A percentile compares a stretch with the other conserved stretches of the same genome.
Conservation (phyloP, 768 basidiomycete species). For the Mycena vulgaris region DNA sequence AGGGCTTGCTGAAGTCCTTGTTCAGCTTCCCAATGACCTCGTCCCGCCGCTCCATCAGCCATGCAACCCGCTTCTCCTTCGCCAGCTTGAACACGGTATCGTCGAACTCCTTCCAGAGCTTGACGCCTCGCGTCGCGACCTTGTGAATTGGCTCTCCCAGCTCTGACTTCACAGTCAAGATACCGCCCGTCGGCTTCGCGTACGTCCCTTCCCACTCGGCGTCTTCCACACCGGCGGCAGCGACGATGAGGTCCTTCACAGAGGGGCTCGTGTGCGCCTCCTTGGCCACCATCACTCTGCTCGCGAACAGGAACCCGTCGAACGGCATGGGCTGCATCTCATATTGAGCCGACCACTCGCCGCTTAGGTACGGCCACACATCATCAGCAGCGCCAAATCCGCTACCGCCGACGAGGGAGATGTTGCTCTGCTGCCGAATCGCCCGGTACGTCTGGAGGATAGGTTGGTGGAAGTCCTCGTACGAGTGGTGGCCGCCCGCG, state of each 20-base stretch:
- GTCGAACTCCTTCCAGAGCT: slow-evolving; percentile 99
- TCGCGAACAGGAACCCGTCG: slow-evolving; percentile 96
- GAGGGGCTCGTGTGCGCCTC: slow-evolving; percentile 96
- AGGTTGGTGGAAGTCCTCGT: slow-evolving; percentile 98
- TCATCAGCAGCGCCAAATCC: slow-evolving; percentile 97
- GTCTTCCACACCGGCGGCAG: slow-evolving; percentile 93
- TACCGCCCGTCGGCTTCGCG: slow-evolving; percentile 93
- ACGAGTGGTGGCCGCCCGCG: slow-evolving; percentile 98
- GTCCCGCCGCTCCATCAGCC: slow-evolving; percentile 89
- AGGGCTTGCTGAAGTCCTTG: slow-evolving; percentile 95
- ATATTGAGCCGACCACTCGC: slow-evolving; percentile 93
- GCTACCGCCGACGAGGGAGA: slow-evolving; percentile 92
- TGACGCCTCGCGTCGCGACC: slow-evolving; percentile 96
- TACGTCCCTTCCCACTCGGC: slow-evolving; percentile 96
- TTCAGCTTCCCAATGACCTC: slow-evolving; percentile 95
- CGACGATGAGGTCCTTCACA: slow-evolving; percentile 97
- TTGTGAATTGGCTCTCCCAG: slow-evolving; percentile 99
- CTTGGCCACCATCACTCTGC: slow-evolving; percentile 98
- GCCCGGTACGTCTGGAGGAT: slow-evolving; percentile 90
- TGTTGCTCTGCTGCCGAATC: slow-evolving; percentile 92
- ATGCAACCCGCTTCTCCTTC: slow-evolving; percentile 93
- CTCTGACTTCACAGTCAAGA: slow-evolving; percentile 97
- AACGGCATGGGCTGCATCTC: slow-evolving; percentile 97
- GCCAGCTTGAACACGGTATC: slow-evolving; percentile 95
- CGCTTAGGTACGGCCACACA: slow-evolving; percentile 96